Evolutionary conservation across 352 stramenopile species (phyloP).

Genomic region (Phytophthora pluvialis): DNA sequence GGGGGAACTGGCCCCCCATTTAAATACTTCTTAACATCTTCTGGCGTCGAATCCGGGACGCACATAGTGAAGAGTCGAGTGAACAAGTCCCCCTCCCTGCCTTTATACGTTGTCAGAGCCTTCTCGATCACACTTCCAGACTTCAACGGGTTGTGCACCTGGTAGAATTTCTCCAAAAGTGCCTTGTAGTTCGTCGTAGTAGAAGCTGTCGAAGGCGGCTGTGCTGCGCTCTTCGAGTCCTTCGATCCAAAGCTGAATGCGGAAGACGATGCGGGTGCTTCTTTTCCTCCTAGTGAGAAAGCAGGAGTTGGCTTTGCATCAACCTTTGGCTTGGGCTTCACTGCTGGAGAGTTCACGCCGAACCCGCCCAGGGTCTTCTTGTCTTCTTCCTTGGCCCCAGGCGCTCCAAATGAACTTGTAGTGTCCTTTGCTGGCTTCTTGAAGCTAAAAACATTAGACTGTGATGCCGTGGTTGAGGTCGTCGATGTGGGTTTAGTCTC

Average conservation of each 20-base stretch:
- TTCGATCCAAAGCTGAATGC: conserved; percentile 38
- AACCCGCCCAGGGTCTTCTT: conserved; percentile 23
- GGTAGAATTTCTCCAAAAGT: conserved; percentile 68
- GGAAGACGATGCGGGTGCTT: conserved; percentile 21
- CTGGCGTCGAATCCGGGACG: conserved; percentile 53
- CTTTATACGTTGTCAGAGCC: conserved; percentile 56
- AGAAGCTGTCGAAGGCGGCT: conserved; percentile 11
- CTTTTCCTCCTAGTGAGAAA: conserved; percentile 43
- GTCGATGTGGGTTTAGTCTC: conserved; percentile 21
- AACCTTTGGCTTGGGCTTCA: conserved; percentile 28
- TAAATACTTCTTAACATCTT: conserved; percentile 72
- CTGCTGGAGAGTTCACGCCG: conserved; percentile 30
- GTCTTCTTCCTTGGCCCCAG: conserved; percentile 13
- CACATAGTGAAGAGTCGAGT: conserved; percentile 68
- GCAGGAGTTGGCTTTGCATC: conserved; percentile 13
- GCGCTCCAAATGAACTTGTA: conserved; percentile 13
- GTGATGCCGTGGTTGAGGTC: conserved; percentile 7
- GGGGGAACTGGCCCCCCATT: conserved; percentile 54
- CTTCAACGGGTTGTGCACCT: conserved; percentile 65
- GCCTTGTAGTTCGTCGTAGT: conserved; percentile 50
- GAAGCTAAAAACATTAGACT: conserved; percentile 37
- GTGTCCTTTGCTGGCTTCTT: conserved; percentile 27
- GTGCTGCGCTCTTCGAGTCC: conserved; percentile 13
- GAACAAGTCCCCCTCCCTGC: conserved; percentile 69
- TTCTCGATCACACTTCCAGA: conserved; percentile 52